phyloP scores from a whole-genome alignment of 306 rosid genomes.

The Cajanus cajan region DNA sequence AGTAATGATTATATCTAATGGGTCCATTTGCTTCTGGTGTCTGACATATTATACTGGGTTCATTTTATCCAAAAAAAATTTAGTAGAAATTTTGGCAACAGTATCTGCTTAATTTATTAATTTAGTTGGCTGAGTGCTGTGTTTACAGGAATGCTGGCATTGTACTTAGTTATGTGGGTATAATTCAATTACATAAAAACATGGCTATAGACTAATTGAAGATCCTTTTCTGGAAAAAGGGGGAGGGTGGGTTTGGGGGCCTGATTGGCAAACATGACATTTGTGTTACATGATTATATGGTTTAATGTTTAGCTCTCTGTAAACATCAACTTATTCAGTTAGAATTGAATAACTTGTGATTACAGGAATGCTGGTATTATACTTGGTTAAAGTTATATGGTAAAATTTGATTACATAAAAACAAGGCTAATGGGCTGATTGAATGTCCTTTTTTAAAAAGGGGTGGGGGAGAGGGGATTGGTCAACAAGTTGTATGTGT shows the following conservation, averaged over 20 bases:
- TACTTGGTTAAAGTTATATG: not conserved
- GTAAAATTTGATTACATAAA: not conserved
- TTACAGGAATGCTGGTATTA: not conserved
- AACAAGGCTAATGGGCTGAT: not conserved
- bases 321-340: not conserved
- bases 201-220: not conserved
- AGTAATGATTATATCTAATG: not conserved
- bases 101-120: not conserved
- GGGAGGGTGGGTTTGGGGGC: not conserved
- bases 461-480: not conserved
- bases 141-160: not conserved
- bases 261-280: not conserved
- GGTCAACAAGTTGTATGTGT: not conserved
- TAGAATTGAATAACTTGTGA: not conserved
- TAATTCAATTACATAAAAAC: not conserved
- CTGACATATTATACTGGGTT: not conserved
- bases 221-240: not conserved
- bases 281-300: not conserved
- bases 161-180: not conserved
- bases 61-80: not conserved
- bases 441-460: not conserved
- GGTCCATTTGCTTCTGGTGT: constrained; percentile 5
- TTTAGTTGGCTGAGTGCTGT: constrained; percentile 1
- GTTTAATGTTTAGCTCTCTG: not conserved
- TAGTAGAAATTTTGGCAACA: not conserved